Evolutionary conservation across 177 flowering plant genomes (phyloP).

Genomic region (Vitis hybrid): DNA sequence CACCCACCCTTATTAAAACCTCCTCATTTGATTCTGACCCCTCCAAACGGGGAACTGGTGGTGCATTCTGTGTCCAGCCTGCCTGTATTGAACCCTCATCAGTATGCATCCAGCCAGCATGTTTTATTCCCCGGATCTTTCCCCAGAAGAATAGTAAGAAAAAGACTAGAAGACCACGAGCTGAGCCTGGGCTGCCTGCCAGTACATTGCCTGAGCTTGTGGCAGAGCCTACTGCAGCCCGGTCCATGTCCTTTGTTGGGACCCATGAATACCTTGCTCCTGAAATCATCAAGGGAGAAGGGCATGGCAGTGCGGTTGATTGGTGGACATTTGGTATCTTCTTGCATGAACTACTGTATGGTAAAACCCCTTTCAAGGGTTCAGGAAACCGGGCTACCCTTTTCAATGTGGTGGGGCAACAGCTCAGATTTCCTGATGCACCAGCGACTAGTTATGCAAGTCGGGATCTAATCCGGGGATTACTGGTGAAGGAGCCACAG

Average conservation of each 20-base stretch:
- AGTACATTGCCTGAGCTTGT: constrained; percentile 47
- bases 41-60: constrained; percentile 36
- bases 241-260: constrained; percentile 65
- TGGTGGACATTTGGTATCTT: constrained; percentile 70
- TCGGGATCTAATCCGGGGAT: constrained; percentile 46
- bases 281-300: constrained; percentile 62
- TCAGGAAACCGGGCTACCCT: constrained; percentile 57
- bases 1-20: constrained; percentile 46
- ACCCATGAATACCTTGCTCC: constrained; percentile 64
- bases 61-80: constrained; percentile 55
- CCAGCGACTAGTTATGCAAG: constrained; percentile 52
- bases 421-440: constrained; percentile 47
- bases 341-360: constrained; percentile 52
- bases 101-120: constrained; percentile 56
- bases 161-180: constrained; percentile 27
- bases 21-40: constrained; percentile 40
- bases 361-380: constrained; percentile 60
- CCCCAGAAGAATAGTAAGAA: constrained; percentile 43
- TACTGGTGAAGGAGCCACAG: constrained; percentile 57
- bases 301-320: constrained; percentile 65
- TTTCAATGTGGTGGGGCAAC: constrained; percentile 57
- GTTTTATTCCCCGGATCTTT: constrained; percentile 51
- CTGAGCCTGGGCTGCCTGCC: constrained; percentile 25
- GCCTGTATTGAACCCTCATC: constrained; percentile 54
- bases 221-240: constrained; percentile 58